phyloP scores from a whole-genome alignment of 2,329 filamentous ascomycete genomes.

The Ilyonectria sp. region DNA sequence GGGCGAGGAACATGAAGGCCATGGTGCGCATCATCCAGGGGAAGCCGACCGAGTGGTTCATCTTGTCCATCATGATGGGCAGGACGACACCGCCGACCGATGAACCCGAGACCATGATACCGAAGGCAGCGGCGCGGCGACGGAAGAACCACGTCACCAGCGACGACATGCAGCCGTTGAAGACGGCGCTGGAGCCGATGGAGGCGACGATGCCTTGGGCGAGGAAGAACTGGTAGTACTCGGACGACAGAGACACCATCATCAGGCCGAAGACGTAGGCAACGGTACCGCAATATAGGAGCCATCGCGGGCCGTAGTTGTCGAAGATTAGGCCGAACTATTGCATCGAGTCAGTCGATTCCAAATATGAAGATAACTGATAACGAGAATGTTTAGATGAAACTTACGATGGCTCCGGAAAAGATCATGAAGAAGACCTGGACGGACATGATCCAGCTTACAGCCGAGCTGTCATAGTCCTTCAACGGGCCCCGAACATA shows the following conservation, averaged over 20 bases:
- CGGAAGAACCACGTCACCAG: conserved; percentile 68
- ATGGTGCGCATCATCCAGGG: conserved; percentile 65
- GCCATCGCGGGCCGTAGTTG: conserved; percentile 72
- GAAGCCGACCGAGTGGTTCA: conserved; percentile 64
- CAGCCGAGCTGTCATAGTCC: conserved; percentile 63
- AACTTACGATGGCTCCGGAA: conserved; percentile 63
- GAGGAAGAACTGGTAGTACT: conserved; percentile 63
- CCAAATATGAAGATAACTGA: background rate
- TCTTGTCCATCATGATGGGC: conserved; percentile 71
- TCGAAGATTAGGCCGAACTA: conserved; percentile 75
- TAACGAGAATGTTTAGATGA: conserved; percentile 37
- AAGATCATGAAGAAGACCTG: conserved; percentile 66
- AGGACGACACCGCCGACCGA: conserved; percentile 71
- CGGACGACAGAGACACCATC: conserved; percentile 70
- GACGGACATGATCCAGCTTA: conserved; percentile 73
- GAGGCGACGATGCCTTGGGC: conserved; percentile 58
- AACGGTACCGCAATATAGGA: conserved; percentile 68
- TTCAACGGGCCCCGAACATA: conserved; percentile 66
- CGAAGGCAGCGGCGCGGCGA: conserved; percentile 67
- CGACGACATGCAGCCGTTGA: conserved; percentile 59
- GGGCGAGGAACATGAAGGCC: conserved; percentile 61
- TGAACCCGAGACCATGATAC: conserved; percentile 68
- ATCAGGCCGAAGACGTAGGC: conserved; percentile 75
- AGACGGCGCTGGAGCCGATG: conserved; percentile 60
- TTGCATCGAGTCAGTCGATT: conserved; percentile 10